Base-by-base conservation (phyloP, 345 rosid genomes). In the Citrus glauca region DNA sequence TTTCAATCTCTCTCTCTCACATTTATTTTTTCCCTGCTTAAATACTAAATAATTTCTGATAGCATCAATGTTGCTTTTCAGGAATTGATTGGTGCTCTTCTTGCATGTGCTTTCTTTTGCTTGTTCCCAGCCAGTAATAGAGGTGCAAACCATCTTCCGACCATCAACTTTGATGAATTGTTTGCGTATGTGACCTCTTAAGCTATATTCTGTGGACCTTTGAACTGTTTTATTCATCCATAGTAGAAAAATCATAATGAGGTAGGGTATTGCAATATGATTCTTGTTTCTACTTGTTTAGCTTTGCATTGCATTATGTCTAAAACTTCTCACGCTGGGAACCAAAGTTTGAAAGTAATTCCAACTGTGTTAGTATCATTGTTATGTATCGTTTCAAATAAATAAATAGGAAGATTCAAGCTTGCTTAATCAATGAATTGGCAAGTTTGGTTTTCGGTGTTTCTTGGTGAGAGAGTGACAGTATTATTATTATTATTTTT, bases 21-120 rank as follows among this genome's bases (percentile, higher is more conserved):
- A 40, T 40, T 40, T 40, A 40, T 40, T 40, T 40, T 40, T 40
- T 9, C 45, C 45, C 13, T 40, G 19, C 20, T 70, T n/a, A n/a
- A 30, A 42, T 28, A 30, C 35, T 11, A 22, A 3, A n/a, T 40
- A 32, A 71, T 61, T 63, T 13, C 38, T 81, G 78, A 81, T 62
- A 40, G 27, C 25, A 14, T 16, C 5, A 50, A 28, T 76, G 53
- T 61, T 69, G 48, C 59, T 35, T 89, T 84, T 79, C 94, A 92
- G 98, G 97, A 94, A 86, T 81, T 95, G 87, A 87, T 92, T 66
- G 94, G 87, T 71, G 93, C 97, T 71, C 89, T 95, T 81, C 95
- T 93, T 76, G 93, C 94, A 9, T 91, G 95, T 75, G 87, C 94
- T 73, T 90, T 95, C 83, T 93, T 92, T 83, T 91, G 93, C 86